phyloP scores from a whole-genome alignment of 306 rosid genomes.

The Ammopiptanthus mongolicus region DNA sequence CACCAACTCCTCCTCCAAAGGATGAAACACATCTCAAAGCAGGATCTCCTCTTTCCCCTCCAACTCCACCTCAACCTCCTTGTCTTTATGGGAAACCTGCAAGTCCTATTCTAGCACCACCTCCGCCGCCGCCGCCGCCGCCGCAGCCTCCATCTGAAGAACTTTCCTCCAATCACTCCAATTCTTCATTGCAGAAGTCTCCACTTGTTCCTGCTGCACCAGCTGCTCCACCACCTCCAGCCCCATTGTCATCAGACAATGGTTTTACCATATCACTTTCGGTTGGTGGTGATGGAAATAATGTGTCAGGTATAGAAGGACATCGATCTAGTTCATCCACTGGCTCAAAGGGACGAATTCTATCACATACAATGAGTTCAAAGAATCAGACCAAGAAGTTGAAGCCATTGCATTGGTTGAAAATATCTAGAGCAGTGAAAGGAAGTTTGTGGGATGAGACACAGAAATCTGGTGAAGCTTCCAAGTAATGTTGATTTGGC shows the following conservation, averaged over 20 bases:
- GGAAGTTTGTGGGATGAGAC: slow-evolving; percentile 98
- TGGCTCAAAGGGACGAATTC: slow-evolving; percentile 31
- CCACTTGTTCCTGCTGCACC: slow-evolving; percentile 36
- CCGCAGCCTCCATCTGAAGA: not conserved
- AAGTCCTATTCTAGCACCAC: slow-evolving; percentile 8
- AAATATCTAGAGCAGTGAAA: slow-evolving; percentile 70
- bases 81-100: not conserved
- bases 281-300: slow-evolving; percentile 13
- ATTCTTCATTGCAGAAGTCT: slow-evolving; percentile 14
- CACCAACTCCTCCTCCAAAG: slow-evolving; percentile 26
- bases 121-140: slow-evolving; percentile 23
- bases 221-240: slow-evolving; percentile 52
- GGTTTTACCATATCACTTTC: not conserved
- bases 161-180: slow-evolving; percentile 13
- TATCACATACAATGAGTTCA: slow-evolving; percentile 36
- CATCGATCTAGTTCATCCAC: slow-evolving; percentile 22
- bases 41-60: slow-evolving; percentile 1
- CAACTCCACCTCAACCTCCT: not conserved
- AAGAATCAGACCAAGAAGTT: slow-evolving; percentile 57
- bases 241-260: slow-evolving; percentile 29
- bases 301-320: slow-evolving; percentile 12
- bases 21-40: slow-evolving; percentile 1
- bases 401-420: slow-evolving; percentile 95
- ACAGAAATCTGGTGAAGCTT: slow-evolving; percentile 66
- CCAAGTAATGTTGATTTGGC: slow-evolving; percentile 54